Conservation (phyloP, 169 alveolate genomes). For the Plasmodium vivax region DNA sequence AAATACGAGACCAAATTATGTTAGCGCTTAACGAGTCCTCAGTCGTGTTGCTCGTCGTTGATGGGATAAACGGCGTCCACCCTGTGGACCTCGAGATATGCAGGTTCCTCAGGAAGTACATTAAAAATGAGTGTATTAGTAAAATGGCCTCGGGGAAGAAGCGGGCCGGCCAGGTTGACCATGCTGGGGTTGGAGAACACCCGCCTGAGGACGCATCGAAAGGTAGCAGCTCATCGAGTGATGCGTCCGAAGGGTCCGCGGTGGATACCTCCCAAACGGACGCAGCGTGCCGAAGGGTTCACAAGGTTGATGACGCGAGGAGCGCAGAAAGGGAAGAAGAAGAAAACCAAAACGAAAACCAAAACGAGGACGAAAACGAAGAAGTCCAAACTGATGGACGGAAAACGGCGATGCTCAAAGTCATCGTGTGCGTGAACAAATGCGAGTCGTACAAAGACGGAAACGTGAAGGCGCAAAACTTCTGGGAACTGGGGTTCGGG, state of each 20-base stretch:
- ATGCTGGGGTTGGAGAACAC: background rate
- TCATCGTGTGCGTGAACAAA: conserved; percentile 81
- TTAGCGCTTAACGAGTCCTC: conserved; percentile 80
- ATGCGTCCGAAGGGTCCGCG: background rate
- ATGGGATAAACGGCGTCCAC: conserved; percentile 83
- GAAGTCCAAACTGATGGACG: background rate
- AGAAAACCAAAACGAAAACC: too few species aligned
- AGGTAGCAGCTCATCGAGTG: background rate
- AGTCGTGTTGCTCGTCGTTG: conserved; percentile 82
- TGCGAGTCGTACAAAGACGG: conserved; percentile 85
- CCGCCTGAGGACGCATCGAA: background rate
- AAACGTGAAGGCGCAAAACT: conserved; percentile 81
- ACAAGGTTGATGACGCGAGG: background rate
- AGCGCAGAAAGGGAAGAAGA: background rate
- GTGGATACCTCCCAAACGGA: background rate
- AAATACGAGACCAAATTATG: conserved; percentile 40
- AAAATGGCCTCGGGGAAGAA: background rate
- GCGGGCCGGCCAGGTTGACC: conserved; percentile 2
- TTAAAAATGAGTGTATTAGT: conserved; percentile 18
- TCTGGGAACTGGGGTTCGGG: conserved; percentile 85
- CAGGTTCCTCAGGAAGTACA: conserved; percentile 63
- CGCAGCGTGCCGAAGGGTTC: background rate
- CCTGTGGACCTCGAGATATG: conserved; percentile 82
- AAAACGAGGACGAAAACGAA: background rate
- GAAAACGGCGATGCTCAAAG: conserved; percentile 18